phyloP scores from a whole-genome alignment of 306 rosid genomes.

The Quercus rubra region DNA sequence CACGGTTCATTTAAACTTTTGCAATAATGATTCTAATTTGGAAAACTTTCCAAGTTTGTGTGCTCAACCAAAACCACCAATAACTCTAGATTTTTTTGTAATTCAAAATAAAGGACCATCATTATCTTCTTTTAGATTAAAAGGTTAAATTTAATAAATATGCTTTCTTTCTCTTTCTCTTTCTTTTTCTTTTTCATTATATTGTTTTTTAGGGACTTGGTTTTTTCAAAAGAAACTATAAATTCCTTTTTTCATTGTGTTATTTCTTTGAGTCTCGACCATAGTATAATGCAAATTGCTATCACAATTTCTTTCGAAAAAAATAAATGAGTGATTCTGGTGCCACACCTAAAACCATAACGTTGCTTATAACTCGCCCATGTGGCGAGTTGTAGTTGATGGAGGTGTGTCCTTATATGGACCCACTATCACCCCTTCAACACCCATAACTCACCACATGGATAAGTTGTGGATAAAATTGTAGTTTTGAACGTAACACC shows the following conservation, averaged over 20 bases:
- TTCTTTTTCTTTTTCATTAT: too few species aligned
- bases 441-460: rapidly evolving
- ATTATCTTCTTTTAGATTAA: neutral
- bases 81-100: neutral
- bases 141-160: neutral
- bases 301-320: too few species aligned
- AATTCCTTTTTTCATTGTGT: too few species aligned
- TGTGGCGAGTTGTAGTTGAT: rapidly evolving
- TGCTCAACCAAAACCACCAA: neutral
- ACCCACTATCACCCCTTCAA: too few species aligned
- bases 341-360: too few species aligned
- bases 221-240: too few species aligned
- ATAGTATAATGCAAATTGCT: too few species aligned
- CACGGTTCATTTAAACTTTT: neutral
- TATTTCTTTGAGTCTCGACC: too few species aligned
- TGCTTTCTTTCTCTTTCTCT: too few species aligned
- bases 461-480: rapidly evolving
- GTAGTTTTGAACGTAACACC: rapidly evolving
- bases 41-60: neutral
- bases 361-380: too few species aligned
- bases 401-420: rapidly evolving
- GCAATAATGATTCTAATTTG: neutral
- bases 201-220: too few species aligned
- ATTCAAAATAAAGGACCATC: neutral
- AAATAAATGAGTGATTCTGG: neutral